These are phyloP conservation scores for Rubia tinctorum DNA, from an alignment of 305 asterid species.

Conservation along the genomic window DNA sequence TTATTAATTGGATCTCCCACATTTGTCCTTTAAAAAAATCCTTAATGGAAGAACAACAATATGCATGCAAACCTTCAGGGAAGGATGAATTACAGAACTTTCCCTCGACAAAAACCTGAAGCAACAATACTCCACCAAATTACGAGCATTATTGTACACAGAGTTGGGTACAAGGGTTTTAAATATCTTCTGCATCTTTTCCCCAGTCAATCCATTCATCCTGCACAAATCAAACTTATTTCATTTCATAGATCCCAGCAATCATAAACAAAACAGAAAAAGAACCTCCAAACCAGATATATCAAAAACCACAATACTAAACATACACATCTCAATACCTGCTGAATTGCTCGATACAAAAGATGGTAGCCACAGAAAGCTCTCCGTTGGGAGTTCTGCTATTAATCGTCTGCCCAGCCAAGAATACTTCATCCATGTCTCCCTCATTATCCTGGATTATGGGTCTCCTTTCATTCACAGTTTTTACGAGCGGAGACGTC, in stretches of 20 bases:
- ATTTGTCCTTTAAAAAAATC: constrained; percentile 4
- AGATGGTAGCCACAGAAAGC: constrained; percentile 78
- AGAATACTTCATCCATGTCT: constrained; percentile 61
- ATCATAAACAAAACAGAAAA: neutral
- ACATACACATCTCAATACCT: constrained; percentile 43
- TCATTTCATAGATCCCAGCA: constrained; percentile 1
- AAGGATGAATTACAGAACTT: constrained; percentile 68
- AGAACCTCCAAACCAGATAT: neutral
- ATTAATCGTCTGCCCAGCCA: constrained; percentile 73
- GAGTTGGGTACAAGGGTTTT: constrained; percentile 76
- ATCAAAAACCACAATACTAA: neutral
- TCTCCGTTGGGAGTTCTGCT: constrained; percentile 65
- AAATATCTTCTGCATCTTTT: constrained; percentile 86
- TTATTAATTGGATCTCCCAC: neutral
- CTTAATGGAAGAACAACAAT: constrained; percentile 11
- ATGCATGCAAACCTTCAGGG: constrained; percentile 68
- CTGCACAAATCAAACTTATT: constrained; percentile 45
- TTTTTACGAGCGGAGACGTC: constrained; percentile 76
- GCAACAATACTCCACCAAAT: constrained; percentile 93
- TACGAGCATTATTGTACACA: constrained; percentile 66
- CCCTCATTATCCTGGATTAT: constrained; percentile 34
- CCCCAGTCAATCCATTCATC: constrained; percentile 94
- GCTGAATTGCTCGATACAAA: constrained; percentile 97
- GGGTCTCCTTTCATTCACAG: constrained; percentile 52
- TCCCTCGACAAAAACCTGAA: constrained; percentile 89